phyloP scores from a whole-genome alignment of 1,284 basidiomycete species.

The Clitocybe nebularis region DNA sequence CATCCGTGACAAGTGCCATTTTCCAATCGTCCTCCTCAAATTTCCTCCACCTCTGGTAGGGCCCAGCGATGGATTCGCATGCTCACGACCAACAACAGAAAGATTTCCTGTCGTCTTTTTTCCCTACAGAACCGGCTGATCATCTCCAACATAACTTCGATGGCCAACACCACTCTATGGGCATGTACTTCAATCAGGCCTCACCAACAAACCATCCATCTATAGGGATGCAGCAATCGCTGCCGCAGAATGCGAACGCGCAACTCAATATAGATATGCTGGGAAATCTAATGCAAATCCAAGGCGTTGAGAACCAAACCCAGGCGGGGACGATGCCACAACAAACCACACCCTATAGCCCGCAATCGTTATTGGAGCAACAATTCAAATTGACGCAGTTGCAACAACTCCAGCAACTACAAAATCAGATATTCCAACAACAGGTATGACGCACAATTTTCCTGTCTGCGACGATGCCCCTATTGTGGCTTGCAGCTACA shows the following conservation, averaged over 20 bases:
- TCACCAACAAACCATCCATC: constrained; percentile 3
- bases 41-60: background rate
- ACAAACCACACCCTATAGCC: constrained; percentile 20
- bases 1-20: background rate
- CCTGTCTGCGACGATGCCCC: constrained; percentile 13
- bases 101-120: constrained; percentile 40
- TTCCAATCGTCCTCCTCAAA: too few relatives aligned
- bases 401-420: constrained; percentile 73
- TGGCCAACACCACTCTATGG: constrained; percentile 17
- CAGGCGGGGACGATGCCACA: constrained; percentile 11
- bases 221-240: constrained; percentile 8
- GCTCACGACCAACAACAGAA: constrained; percentile 33
- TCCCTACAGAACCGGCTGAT: constrained; percentile 26
- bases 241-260: constrained; percentile 14
- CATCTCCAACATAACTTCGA: constrained; percentile 20
- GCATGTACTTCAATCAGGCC: background rate
- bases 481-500: too few relatives aligned
- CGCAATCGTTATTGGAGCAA: constrained; percentile 39
- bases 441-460: constrained; percentile 46
- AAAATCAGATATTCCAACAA: constrained; percentile 81
- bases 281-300: constrained; percentile 44
- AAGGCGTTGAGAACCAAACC: constrained; percentile 29
- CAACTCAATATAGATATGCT: constrained; percentile 45
- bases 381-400: constrained; percentile 71
- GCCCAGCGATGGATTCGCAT: constrained; percentile 1